phyloP scores from a whole-genome alignment of 1,284 basidiomycete species.

The Golubevia sp. region DNA sequence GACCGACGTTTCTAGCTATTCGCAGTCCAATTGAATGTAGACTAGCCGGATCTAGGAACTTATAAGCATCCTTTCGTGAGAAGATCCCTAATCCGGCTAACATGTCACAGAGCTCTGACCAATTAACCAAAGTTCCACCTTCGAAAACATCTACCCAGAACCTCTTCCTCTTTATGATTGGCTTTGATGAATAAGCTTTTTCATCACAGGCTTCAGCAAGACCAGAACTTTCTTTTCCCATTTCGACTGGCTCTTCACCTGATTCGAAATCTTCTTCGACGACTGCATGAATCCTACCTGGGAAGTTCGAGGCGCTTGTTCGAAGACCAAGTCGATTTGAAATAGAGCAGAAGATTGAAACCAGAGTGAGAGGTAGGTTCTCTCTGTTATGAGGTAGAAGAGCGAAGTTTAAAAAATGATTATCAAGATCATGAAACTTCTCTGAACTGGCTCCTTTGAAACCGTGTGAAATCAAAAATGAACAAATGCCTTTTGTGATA shows the following conservation, averaged over 20 bases:
- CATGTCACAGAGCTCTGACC: neutral
- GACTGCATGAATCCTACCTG: constrained; percentile 24
- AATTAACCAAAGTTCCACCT: constrained; percentile 9
- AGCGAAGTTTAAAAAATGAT: constrained; percentile 5
- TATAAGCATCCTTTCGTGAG: neutral
- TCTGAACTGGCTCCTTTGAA: constrained; percentile 19
- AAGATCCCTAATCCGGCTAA: neutral
- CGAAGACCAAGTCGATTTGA: constrained; percentile 27
- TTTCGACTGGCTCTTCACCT: neutral
- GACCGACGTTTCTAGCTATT: constrained; percentile 22
- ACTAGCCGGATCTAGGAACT: constrained; percentile 13
- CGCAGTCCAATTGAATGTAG: constrained; percentile 13
- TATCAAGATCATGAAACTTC: constrained; percentile 26
- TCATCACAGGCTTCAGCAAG: neutral
- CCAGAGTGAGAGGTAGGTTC: constrained; percentile 24
- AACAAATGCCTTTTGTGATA: constrained; percentile 14
- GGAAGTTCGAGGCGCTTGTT: constrained; percentile 29
- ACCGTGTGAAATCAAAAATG: constrained; percentile 23
- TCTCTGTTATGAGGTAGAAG: constrained; percentile 13
- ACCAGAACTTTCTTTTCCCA: neutral
- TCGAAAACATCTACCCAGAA: constrained; percentile 36
- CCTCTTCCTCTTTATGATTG: neutral
- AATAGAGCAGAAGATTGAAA: constrained; percentile 29
- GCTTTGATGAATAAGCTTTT: neutral
- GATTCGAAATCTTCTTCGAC: neutral